A percentile compares a stretch with the other conserved stretches of the same genome.
Conservation (phyloP, 2,329 filamentous ascomycete species). For the Alternaria infectoria region DNA sequence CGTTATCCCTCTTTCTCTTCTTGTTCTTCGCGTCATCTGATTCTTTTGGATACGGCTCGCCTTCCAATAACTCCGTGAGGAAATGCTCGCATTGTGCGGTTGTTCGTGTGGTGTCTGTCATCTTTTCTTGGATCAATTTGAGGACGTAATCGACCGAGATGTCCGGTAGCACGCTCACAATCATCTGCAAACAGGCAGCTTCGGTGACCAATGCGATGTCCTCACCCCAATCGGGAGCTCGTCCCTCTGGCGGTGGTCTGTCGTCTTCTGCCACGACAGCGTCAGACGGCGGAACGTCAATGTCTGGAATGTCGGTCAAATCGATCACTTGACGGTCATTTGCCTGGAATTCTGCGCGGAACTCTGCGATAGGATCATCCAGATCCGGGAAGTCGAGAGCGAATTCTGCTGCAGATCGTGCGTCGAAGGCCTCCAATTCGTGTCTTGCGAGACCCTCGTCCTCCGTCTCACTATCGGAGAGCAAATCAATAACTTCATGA, state of each 20-base stretch:
- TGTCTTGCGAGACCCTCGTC: not conserved
- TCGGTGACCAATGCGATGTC: conserved; percentile 21
- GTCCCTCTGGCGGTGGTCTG: not conserved
- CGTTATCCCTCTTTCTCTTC: conserved; percentile 39
- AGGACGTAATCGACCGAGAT: conserved; percentile 42
- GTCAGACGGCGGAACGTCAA: conserved; percentile 28
- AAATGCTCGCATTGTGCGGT: conserved; percentile 33
- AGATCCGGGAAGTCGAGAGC: conserved; percentile 6
- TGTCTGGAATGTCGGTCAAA: conserved; percentile 30
- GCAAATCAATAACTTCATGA: conserved; percentile 28
- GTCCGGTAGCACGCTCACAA: conserved; percentile 45
- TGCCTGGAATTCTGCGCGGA: not conserved
- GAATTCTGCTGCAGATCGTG: not conserved
- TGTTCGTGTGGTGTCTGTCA: conserved; percentile 29
- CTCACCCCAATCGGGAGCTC: not conserved
- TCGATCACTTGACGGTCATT: conserved; percentile 22
- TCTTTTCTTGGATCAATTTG: conserved; percentile 29
- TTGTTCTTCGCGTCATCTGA: conserved; percentile 31
- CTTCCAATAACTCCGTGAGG: conserved; percentile 39
- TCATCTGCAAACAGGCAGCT: conserved; percentile 36
- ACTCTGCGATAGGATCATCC: conserved; percentile 4
- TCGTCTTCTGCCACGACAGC: not conserved
- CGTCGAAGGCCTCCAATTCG: conserved; percentile 10
- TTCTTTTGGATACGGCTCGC: conserved; percentile 44
- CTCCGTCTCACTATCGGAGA: conserved; percentile 32